phyloP scores from a whole-genome alignment of 78 protist species.

The Dictyostelium citrinum region DNA sequence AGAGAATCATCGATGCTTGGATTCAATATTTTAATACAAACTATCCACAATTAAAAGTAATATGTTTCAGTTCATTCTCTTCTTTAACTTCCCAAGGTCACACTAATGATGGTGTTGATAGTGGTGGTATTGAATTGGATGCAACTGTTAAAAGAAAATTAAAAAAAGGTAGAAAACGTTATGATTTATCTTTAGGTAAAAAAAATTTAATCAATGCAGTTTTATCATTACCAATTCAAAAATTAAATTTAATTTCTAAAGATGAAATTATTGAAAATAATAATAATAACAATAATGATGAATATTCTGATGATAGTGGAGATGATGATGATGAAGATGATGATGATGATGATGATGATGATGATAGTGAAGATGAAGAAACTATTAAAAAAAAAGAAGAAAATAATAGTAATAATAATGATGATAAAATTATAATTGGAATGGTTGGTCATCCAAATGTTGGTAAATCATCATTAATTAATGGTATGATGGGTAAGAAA shows the following conservation, averaged over 20 bases:
- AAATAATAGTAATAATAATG: background rate
- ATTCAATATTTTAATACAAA: conserved; percentile 26
- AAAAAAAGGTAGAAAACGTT: conserved; percentile 75
- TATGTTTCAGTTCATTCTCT: conserved; percentile 45
- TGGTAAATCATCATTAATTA: conserved; percentile 88
- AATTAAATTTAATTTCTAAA: background rate
- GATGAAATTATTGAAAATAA: background rate
- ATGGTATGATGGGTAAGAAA: conserved; percentile 87
- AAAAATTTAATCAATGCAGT: conserved; percentile 19
- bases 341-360: background rate
- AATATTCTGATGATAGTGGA: background rate
- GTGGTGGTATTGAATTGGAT: background rate
- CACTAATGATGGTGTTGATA: background rate
- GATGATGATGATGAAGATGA: conserved; percentile 6
- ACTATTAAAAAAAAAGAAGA: background rate
- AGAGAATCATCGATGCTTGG: conserved; percentile 74
- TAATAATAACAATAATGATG: background rate
- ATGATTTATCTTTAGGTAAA: conserved; percentile 38
- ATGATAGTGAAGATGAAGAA: background rate
- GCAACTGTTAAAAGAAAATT: conserved; percentile 11
- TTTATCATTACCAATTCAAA: conserved; percentile 11
- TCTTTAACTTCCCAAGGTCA: background rate
- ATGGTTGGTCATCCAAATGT: conserved; percentile 94
- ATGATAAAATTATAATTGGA: conserved; percentile 55
- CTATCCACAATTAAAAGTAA: conserved; percentile 22